Conservation (phyloP, 306 rosid genomes). For the Gynostemma pentaphyllum region DNA sequence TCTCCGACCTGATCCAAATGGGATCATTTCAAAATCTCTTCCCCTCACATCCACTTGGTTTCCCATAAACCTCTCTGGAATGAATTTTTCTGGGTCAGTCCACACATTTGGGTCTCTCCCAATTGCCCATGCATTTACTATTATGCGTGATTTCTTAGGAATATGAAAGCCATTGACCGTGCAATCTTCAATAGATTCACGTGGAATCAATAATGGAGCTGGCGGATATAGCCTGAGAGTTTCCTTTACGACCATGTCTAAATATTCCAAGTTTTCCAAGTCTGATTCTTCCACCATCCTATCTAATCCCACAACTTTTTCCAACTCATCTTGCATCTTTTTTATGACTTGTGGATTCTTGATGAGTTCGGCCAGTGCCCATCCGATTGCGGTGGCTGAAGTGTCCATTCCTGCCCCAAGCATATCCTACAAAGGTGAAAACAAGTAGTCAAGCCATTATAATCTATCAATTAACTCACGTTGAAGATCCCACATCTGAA, state of each 20-base stretch:
- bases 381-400: conserved; percentile 36
- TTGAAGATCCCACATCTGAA: no score
- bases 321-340: conserved; percentile 36
- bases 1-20: conserved; percentile 29
- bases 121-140: conserved; percentile 21
- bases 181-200: background rate
- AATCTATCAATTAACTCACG: no score
- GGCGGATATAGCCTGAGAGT: background rate
- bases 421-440: no score
- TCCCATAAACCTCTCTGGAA: conserved; percentile 17
- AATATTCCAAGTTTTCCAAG: conserved; percentile 19
- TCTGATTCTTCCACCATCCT: conserved; percentile 49
- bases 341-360: conserved; percentile 43
- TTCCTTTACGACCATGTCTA: conserved; percentile 20
- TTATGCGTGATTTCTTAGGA: conserved; percentile 7
- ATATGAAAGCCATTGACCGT: background rate
- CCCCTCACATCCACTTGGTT: conserved; percentile 18
- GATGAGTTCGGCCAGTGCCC: conserved; percentile 40
- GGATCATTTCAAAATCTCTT: conserved; percentile 20
- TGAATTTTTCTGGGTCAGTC: conserved; percentile 18
- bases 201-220: conserved; percentile 39
- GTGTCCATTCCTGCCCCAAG: no score
- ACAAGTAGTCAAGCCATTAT: no score
- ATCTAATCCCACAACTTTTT: conserved; percentile 36
- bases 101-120: conserved; percentile 21